Percentiles rank a stretch among this genome's conserved stretches.
Conservation (phyloP, 139 green algal genomes). For the Auxenochlorella pyrenoidosa region DNA sequence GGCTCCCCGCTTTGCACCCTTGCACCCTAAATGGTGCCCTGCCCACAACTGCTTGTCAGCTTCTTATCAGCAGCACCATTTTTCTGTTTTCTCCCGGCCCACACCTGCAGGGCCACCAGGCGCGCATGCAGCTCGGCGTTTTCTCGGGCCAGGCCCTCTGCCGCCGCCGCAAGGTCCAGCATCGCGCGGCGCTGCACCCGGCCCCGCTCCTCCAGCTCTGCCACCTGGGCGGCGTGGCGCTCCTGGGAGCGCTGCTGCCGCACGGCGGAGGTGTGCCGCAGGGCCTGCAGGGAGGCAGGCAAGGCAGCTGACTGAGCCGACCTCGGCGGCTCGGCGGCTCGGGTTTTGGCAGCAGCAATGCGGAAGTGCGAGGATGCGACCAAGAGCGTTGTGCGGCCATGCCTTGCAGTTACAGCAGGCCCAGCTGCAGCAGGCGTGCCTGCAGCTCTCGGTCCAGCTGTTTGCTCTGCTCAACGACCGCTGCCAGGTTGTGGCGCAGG, state of each 20-base stretch:
- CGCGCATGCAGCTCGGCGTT: background rate
- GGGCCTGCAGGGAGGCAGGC: background rate
- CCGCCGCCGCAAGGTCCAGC: background rate
- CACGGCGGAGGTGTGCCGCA: background rate
- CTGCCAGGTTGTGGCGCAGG: background rate
- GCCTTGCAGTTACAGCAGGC: no score
- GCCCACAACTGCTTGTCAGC: no score
- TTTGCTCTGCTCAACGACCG: background rate
- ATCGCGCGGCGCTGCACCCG: background rate
- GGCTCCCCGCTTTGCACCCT: no score
- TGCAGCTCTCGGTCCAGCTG: background rate
- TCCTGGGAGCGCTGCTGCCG: background rate
- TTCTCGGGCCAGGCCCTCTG: background rate
- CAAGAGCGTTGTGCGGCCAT: no score
- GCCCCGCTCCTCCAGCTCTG: background rate
- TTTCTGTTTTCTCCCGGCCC: no score
- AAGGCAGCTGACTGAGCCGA: no score
- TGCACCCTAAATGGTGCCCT: no score
- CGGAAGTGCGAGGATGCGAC: no score
- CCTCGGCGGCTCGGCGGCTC: no score
- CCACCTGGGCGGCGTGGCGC: background rate
- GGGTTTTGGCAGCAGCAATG: no score
- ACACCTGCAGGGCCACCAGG: constrained; percentile 10
- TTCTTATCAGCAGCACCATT: no score
- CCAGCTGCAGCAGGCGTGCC: background rate